Evolutionary conservation across 1,139 yeast genomes (phyloP).

Genomic region (Debaryomyces robertsiae): DNA sequence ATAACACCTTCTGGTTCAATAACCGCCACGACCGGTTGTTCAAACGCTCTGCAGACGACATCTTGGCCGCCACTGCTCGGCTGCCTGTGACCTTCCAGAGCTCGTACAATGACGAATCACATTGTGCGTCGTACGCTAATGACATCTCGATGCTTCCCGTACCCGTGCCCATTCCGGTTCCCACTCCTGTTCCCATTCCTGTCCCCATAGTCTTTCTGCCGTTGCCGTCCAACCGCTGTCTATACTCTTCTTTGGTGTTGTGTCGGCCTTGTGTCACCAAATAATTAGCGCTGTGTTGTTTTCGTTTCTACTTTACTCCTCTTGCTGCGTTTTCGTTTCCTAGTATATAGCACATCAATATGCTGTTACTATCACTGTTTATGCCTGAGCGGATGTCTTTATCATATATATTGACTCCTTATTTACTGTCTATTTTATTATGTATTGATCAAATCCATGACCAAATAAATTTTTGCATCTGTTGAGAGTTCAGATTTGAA

Average conservation of each 20-base stretch:
- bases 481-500: slow-evolving; percentile 10
- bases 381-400: slow-evolving; percentile 1
- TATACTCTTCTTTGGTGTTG: not conserved
- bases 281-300: no score
- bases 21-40: slow-evolving; percentile 34
- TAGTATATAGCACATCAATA: no score
- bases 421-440: no score
- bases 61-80: slow-evolving; percentile 11
- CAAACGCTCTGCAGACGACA: slow-evolving; percentile 21
- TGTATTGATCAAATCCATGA: slow-evolving; percentile 6
- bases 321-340: no score
- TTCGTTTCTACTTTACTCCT: no score
- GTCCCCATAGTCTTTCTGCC: slow-evolving; percentile 1
- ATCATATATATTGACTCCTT: slow-evolving; percentile 1
- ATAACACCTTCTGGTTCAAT: slow-evolving; percentile 16
- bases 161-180: slow-evolving; percentile 6
- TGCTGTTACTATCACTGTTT: no score
- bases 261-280: no score
- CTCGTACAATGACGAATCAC: slow-evolving; percentile 19
- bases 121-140: slow-evolving; percentile 3
- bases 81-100: slow-evolving; percentile 24
- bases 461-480: slow-evolving; percentile 10
- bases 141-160: slow-evolving; percentile 6
- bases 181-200: not conserved
- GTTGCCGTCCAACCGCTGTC: not conserved